A percentile compares a stretch with the other conserved stretches of the same genome.
Evolutionary conservation across 192 early-diverging fungal species (phyloP).

Genomic region (Gorgonomyces haynaldii): DNA sequence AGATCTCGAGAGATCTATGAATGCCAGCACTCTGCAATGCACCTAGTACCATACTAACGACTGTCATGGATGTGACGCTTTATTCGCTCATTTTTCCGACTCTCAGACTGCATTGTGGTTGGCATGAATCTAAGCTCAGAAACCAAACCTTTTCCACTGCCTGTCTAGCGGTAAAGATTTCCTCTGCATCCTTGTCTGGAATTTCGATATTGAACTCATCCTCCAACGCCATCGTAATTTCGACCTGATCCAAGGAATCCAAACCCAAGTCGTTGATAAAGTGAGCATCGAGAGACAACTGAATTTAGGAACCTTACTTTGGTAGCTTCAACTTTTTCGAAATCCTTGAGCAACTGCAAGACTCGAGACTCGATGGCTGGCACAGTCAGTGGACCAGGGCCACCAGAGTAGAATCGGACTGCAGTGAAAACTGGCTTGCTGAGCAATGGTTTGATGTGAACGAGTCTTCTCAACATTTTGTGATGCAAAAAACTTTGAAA

Average conservation of each 20-base stretch:
- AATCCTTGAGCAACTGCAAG: conserved; percentile 78
- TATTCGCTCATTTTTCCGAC: too few species aligned
- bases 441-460: background rate
- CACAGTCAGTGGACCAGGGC: conserved; percentile 49
- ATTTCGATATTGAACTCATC: conserved; percentile 99
- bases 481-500: conserved; percentile 3
- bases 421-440: background rate
- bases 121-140: too few species aligned
- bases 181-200: conserved; percentile 92
- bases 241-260: conserved; percentile 93
- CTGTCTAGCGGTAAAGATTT: conserved; percentile 77
- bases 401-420: conserved; percentile 65
- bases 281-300: conserved; percentile 74
- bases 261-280: conserved; percentile 91
- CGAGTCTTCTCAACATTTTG: conserved; percentile 4
- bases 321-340: conserved; percentile 86
- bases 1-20: too few species aligned
- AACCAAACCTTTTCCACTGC: conserved; percentile 62
- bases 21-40: too few species aligned
- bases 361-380: conserved; percentile 74
- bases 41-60: too few species aligned
- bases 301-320: conserved; percentile 60
- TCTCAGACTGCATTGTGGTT: too few species aligned
- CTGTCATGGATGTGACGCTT: too few species aligned
- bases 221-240: conserved; percentile 99